Base-by-base conservation (phyloP, 139 green algal species). In the Chlorella sp. region DNA sequence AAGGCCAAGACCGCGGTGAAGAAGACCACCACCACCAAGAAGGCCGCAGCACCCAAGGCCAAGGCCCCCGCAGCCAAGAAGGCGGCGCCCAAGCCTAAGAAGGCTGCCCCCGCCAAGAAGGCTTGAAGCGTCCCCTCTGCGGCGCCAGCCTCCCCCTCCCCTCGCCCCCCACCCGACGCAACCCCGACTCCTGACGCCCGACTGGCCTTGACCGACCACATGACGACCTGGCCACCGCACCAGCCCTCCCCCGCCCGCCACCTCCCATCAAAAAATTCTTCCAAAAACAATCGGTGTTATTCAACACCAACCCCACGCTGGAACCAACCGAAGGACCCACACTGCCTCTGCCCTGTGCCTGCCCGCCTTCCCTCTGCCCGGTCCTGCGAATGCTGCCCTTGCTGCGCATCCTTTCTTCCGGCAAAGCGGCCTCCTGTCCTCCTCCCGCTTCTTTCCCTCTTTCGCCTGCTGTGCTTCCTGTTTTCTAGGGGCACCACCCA, bases 101-200 rank as follows among this genome's bases (percentile, higher is more conserved):
- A 87, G 83, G 80, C 80, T 12, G 95, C 96, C 92, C 57, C 82
- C 39, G n/a, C 83, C 83, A 87, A 87, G 83, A 87, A 87, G 83
- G 57, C 57, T 22, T 76, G 36, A 26, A 30, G 79, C 79, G 79
- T 28, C 79, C 39, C 79, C 36, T 42, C 64, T 18, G 3, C 79
- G 28, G 28, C 79, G 11, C 14, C 79, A 14, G 79, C 40, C n/a
- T 14, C 32, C 79, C 79, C 14, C 32, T 9, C 42, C 39, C 42
- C 48, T 68, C 36, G n/a, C 16, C 75, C 3, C 42, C 53, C 36
- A 66, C 48, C 75, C 34, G 78, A 83, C 78, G 77, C 34, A 26
- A 34, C 78, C 39, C 22, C 9, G 78, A 83, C 78, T 61, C 78
- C 78, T 81, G 37, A 82, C 78, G 22, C 75, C 19, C 53, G 75